Evolutionary conservation across 768 basidiomycete species (phyloP).

Genomic region (Lactarius hatsudake): DNA sequence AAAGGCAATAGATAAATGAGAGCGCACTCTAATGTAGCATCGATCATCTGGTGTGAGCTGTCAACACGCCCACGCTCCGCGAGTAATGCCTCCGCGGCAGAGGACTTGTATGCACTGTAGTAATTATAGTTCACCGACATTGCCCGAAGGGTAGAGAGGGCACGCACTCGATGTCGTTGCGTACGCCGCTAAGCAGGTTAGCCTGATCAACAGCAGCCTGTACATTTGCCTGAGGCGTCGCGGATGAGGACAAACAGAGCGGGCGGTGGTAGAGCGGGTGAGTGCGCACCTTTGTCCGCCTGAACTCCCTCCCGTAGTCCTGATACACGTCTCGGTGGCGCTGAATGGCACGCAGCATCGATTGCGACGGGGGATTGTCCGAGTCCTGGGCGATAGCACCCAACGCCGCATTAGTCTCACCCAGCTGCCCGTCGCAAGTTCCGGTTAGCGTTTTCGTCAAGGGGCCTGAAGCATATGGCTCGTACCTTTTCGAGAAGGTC

Average conservation of each 20-base stretch:
- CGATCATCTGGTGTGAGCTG: conserved; percentile 91
- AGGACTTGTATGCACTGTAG: conserved; percentile 84
- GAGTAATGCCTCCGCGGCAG: conserved; percentile 81
- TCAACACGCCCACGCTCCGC: conserved; percentile 89
- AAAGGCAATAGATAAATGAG: not conserved
- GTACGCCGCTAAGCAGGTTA: conserved; percentile 83
- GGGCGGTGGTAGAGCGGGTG: not conserved
- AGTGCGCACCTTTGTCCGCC: conserved; percentile 70
- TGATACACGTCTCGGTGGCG: conserved; percentile 87
- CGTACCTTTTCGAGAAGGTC: conserved; percentile 82
- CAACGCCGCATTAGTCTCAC: conserved; percentile 83
- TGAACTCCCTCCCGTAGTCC: conserved; percentile 83
- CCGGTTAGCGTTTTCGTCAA: conserved; percentile 13
- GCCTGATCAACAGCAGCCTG: conserved; percentile 81
- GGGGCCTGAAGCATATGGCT: not conserved
- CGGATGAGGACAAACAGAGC: not conserved
- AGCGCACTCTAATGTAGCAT: conserved; percentile 81
- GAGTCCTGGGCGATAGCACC: conserved; percentile 63
- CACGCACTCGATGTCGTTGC: conserved; percentile 92
- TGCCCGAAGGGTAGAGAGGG: not conserved
- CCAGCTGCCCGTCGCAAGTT: conserved; percentile 52
- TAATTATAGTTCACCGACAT: not conserved
- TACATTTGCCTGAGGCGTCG: conserved; percentile 58
- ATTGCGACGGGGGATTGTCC: conserved; percentile 68
- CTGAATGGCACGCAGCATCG: conserved; percentile 86